Percentiles rank a stretch among this genome's conserved stretches.
Evolutionary conservation across 441 rosid genomes (phyloP).

Genomic region (Eruca vesicaria): DNA sequence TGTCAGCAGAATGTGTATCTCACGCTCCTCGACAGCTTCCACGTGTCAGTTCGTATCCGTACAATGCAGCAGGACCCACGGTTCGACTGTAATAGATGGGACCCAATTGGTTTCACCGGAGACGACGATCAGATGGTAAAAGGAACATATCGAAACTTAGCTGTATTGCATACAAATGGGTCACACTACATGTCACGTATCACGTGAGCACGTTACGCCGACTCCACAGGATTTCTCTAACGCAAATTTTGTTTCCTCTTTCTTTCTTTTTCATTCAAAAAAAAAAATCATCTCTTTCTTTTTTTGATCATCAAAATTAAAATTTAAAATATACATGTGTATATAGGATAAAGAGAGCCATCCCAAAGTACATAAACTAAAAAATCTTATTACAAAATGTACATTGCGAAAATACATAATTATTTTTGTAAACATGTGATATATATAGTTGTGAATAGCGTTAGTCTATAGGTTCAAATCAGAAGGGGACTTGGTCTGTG

Average conservation of each 20-base stretch:
- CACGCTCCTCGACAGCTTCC: conserved; percentile 17
- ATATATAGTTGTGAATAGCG: conserved; percentile 4
- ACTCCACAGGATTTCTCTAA: conserved; percentile 23
- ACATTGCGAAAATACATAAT: neutral
- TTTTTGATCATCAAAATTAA: conserved; percentile 9
- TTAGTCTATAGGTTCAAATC: conserved; percentile 24
- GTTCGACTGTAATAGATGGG: neutral
- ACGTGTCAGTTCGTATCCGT: conserved; percentile 10
- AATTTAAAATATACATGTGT: neutral
- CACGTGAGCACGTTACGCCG: conserved; percentile 34
- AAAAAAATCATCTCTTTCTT: conserved; percentile 3
- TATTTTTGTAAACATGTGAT: neutral
- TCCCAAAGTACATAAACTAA: neutral
- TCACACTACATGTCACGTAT: conserved; percentile 27
- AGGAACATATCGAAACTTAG: neutral
- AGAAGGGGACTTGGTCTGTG: conserved; percentile 26
- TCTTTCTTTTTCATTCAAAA: too few species aligned
- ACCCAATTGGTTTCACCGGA: conserved; percentile 10
- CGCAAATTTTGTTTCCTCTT: conserved; percentile 23
- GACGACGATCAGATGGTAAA: conserved; percentile 4
- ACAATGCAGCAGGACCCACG: neutral
- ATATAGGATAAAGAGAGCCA: neutral
- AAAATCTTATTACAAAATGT: too few species aligned
- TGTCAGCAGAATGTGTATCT: conserved; percentile 6
- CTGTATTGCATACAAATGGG: conserved; percentile 21